phyloP scores from a whole-genome alignment of 1,284 basidiomycete species.

The Flammula alnicola region DNA sequence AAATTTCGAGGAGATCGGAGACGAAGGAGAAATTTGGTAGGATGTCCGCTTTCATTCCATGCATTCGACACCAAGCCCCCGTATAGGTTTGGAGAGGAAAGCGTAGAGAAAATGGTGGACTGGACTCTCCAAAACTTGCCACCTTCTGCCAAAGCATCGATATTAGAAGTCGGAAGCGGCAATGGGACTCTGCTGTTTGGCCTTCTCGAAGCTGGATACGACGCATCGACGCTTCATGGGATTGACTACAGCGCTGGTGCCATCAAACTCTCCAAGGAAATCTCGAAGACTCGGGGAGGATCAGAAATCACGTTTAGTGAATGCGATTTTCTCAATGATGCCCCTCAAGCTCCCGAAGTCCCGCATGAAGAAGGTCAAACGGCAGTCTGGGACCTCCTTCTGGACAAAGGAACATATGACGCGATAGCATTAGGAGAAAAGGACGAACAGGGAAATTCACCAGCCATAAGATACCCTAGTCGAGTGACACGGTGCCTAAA shows the following conservation, averaged over 20 bases:
- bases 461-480: slow-evolving; percentile 65
- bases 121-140: slow-evolving; percentile 64
- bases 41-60: slow-evolving; percentile 23
- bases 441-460: slow-evolving; percentile 55
- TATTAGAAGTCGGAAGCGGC: slow-evolving; percentile 82
- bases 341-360: slow-evolving; percentile 41
- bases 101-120: slow-evolving; percentile 80
- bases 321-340: slow-evolving; percentile 65
- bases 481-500: slow-evolving; percentile 64
- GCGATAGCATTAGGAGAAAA: slow-evolving; percentile 82
- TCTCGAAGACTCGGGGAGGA: slow-evolving; percentile 50
- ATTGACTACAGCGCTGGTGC: slow-evolving; percentile 85
- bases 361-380: slow-evolving; percentile 23
- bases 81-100: slow-evolving; percentile 85
- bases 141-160: slow-evolving; percentile 44
- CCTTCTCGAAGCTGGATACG: slow-evolving; percentile 71
- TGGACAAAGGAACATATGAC: slow-evolving; percentile 88
- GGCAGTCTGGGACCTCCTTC: slow-evolving; percentile 64
- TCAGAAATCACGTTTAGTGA: slow-evolving; percentile 51
- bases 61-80: neutral
- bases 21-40: slow-evolving; percentile 90
- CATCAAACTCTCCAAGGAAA: slow-evolving; percentile 59
- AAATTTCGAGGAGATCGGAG: slow-evolving; percentile 82
- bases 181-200: slow-evolving; percentile 86
- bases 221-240: slow-evolving; percentile 59